Evolutionary conservation across 2,329 filamentous ascomycete genomes (phyloP).

Genomic region (Triangularia setosa): DNA sequence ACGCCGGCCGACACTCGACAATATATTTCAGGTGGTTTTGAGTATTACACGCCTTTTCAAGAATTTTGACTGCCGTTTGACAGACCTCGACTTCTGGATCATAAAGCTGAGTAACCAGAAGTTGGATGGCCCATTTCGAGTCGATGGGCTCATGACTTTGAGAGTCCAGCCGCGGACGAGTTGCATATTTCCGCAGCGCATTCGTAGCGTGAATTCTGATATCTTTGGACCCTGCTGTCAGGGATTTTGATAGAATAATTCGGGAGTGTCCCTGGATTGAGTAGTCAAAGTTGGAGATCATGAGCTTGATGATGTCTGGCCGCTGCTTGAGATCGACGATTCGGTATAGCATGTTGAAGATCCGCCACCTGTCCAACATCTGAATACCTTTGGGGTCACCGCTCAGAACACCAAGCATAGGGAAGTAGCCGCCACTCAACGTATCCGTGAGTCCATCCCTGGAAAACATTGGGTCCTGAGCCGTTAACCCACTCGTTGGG

Average conservation of each 20-base stretch:
- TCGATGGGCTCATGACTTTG: conserved; percentile 51
- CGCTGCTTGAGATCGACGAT: conserved; percentile 89
- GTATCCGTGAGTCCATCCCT: conserved; percentile 79
- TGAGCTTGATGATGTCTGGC: conserved; percentile 82
- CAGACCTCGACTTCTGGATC: conserved; percentile 97
- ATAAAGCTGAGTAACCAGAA: conserved; percentile 97
- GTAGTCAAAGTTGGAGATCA: conserved; percentile 91
- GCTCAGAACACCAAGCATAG: conserved; percentile 83
- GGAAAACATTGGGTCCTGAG: conserved; percentile 85
- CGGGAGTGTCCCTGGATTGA: conserved; percentile 82
- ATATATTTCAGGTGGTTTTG: conserved; percentile 91
- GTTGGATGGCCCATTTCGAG: conserved; percentile 91
- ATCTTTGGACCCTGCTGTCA: conserved; percentile 86
- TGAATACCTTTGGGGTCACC: conserved; percentile 76
- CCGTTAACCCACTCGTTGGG: conserved; percentile 72
- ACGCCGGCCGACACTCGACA: conserved; percentile 87
- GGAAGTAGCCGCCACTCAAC: conserved; percentile 87
- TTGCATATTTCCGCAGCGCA: conserved; percentile 81
- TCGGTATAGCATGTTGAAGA: conserved; percentile 99
- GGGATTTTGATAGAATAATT: conserved; percentile 86
- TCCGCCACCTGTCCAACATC: conserved; percentile 92
- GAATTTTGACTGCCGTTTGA: conserved; percentile 90
- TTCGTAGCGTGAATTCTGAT: conserved; percentile 89
- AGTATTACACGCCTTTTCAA: conserved; percentile 95
- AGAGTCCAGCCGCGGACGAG: conserved; percentile 41